Base-by-base conservation (phyloP, 2,329 filamentous ascomycete genomes). In the Xenoacremonium recifei region DNA sequence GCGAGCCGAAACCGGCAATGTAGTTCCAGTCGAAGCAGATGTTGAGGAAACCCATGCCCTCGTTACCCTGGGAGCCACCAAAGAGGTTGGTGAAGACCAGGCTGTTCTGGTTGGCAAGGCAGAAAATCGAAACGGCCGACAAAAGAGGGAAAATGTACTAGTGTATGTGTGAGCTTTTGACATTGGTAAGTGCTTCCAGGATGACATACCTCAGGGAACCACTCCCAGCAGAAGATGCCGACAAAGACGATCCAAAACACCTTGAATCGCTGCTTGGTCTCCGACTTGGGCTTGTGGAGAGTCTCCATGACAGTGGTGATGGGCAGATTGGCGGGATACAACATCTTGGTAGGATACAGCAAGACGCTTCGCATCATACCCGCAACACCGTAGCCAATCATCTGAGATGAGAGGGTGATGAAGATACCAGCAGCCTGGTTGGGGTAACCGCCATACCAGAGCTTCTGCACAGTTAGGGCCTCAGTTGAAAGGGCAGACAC, bases 351-450 rank as follows among this genome's bases (percentile, higher is more conserved):
- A 1, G 73, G 72, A 44, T 71, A 70, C 1, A 77, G 63, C 9
- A 75, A 53, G 4, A 69, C 61, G 16, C 65, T 61, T 11, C 75
- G 65, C 50, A 77, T 54, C 17, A 76, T 43, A 11, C 74, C 74
- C 4, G 70, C 68, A 31, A 77, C 55, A 21, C 72, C 74, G 30
- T 72, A 77, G 0, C 73, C 73, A 15, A 76, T 61, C 9, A 72
- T 57, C 35, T 76, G 73, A 3, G 72, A 74, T 0, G 73, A 72
- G 7, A 77, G 51, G 1, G 66, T 60, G 21, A 74, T 50, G 47
- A 77, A 69, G 37, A 76, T 66, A 7, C 64, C 64, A 1, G 64
- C 63, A 3, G 57, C 67, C 5, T 61, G 59, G 46, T 60, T 67
- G 2, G 70, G 62, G 13, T 64, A 59, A 7, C 63, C 55, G 15